Base-by-base conservation (phyloP, 345 rosid genomes). In the Eucalyptus paniculata region DNA sequence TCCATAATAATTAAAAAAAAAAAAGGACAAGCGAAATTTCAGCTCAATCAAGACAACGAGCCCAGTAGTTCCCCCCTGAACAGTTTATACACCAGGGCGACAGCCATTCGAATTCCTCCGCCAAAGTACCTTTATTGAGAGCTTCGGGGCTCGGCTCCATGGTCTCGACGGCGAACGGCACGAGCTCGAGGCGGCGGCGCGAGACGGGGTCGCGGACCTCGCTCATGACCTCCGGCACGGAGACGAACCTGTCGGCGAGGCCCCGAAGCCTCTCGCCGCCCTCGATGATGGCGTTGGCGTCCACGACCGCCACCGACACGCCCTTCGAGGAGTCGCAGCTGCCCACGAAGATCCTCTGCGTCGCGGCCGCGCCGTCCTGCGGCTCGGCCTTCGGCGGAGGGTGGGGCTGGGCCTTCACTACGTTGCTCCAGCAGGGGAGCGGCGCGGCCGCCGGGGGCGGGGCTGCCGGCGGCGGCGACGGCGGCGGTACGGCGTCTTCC, bases 131-230 rank as follows among this genome's bases (percentile, higher is more conserved):
- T 95, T 94, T 95, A 40, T 92, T 92, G 49, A 97, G 96, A 14
- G 97, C 94, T 72, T 98, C 99, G 11, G 97, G 95, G 40, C 98
- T 92, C 77, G 99, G 99, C 90, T 96, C 98, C 96, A 95, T 93
- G 87, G 97, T 91, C 32, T 98, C 95, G 50, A 97, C 94, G 19
- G 96, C 58, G 93, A 96, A 95, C 34, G 99, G 99, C n/a, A 92
- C 88, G 80, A 97, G 91, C 24, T 92, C 92, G 40, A 98, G 96
- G 88, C 98, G 97, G 88, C 94, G 98, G 91, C 99, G 99, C 65
- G 99, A 94, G 88, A 91, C 92, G 12, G 99, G 96, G 89, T 98
- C 99, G 17, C 99, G 98, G 92, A 98, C 94, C 93, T 98, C 99
- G 12, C 92, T 90, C 69, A 94, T 91, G 24, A 97, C 99, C 91